Evolutionary conservation across 805 yeast genomes (phyloP).

Genomic region (Kodamaea restingae): DNA sequence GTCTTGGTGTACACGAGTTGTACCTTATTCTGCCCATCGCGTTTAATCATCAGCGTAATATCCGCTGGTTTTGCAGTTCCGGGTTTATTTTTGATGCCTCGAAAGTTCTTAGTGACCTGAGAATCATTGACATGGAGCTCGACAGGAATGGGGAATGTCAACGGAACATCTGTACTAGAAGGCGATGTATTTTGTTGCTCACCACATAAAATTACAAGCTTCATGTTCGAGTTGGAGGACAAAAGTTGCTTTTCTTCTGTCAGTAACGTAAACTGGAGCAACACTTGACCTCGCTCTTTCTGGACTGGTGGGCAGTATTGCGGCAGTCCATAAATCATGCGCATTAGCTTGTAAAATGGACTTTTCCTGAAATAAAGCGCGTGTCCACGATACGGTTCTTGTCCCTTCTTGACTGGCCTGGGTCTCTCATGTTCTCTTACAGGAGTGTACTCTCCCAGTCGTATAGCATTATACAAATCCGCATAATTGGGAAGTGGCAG

Average conservation of each 20-base stretch:
- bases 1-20: slow-evolving; percentile 59
- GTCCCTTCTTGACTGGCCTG: not conserved
- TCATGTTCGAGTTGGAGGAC: slow-evolving; percentile 14
- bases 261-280: slow-evolving; percentile 37
- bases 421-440: not conserved
- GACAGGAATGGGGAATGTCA: slow-evolving; percentile 69
- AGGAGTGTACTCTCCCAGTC: slow-evolving; percentile 21
- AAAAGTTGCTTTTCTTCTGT: slow-evolving; percentile 41
- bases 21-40: slow-evolving; percentile 36
- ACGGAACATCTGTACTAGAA: slow-evolving; percentile 27
- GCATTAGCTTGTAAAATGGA: slow-evolving; percentile 52
- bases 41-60: slow-evolving; percentile 39
- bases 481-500: slow-evolving; percentile 35
- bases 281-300: slow-evolving; percentile 41
- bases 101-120: slow-evolving; percentile 38
- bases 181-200: slow-evolving; percentile 20
- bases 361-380: slow-evolving; percentile 49
- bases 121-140: slow-evolving; percentile 61
- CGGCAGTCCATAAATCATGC: slow-evolving; percentile 47
- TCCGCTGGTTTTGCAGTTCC: slow-evolving; percentile 86
- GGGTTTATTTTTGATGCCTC: slow-evolving; percentile 70
- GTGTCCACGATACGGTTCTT: slow-evolving; percentile 26
- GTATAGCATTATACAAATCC: slow-evolving; percentile 25
- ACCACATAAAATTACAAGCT: slow-evolving; percentile 55
- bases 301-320: slow-evolving; percentile 35